Evolutionary conservation across 345 rosid genomes (phyloP), one percentile per base, ranked within the genome.

Genomic region (Bruguiera gymnorhiza): DNA sequence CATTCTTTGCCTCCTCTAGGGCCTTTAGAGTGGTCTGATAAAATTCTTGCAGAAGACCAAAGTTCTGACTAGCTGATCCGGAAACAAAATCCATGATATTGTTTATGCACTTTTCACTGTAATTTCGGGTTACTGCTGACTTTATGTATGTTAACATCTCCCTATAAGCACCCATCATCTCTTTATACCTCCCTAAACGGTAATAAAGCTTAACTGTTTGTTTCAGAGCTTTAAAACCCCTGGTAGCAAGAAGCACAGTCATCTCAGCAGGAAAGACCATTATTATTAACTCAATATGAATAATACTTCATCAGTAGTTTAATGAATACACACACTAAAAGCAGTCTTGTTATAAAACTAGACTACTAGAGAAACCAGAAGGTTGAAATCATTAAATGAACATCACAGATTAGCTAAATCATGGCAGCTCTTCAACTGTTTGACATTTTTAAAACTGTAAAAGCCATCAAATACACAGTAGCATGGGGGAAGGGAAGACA

Each of bases 51-150:
- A 90, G 79, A 63, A 96, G 95, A 67, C 82, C 80, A 82, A 87
- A 90, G 75, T 88, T 96, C 85, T 88, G 98, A 83, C 97, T 92
- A 76, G 98, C 96, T 77, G 97, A 92, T 68, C 98, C 98, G 71
- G 99, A 96, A 73, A 96, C 97, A 77, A 89, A 96, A 79, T 96
- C 99, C 99, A 96, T 96, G 59, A 96, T 92, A 64, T 88, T 96
- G 81, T 96, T 96, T 82, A 96, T 89, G 73, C 99, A 96, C 79
- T 96, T 96, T 79, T 96, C 99, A 63, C 99, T 96, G 83, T 92
- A 90, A 66, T 96, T 92, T 51, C 98, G 79, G 5, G 99, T 96
- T 70, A 96, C 99, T 30, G 98, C 98, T 52, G 99, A 92, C 78
- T 89, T 92, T 76, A 96, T 96, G 65, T 96, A 96, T 3, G 98